A percentile compares a stretch with the other conserved stretches of the same genome.
Conservation (phyloP, 2,329 filamentous ascomycete genomes). For the Ascochyta lentis region DNA sequence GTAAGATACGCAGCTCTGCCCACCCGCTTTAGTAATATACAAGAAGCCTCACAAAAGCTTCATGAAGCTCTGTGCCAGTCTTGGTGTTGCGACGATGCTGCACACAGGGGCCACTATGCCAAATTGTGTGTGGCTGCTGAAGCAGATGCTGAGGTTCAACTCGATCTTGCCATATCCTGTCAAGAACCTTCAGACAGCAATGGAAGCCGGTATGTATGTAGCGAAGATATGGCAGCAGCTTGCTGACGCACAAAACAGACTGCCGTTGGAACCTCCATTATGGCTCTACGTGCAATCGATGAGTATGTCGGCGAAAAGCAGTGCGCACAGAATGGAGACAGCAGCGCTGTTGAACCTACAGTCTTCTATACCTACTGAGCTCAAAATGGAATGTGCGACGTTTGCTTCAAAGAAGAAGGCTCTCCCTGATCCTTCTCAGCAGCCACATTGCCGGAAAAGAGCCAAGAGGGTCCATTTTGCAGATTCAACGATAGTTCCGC, state of each 20-base stretch:
- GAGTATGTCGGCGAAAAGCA: constrained; percentile 14
- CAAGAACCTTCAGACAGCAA: neutral
- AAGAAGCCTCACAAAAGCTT: constrained; percentile 28
- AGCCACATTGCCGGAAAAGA: no score
- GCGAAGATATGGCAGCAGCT: no score
- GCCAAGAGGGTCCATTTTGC: no score
- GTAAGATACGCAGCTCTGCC: constrained; percentile 13
- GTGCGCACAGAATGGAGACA: no score
- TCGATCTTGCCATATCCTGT: constrained; percentile 37
- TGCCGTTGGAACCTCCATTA: constrained; percentile 21
- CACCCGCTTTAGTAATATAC: constrained; percentile 14
- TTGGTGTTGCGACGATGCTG: constrained; percentile 29
- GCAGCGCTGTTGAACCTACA: no score
- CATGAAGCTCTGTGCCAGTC: constrained; percentile 31
- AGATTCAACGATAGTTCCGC: no score
- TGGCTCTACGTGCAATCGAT: constrained; percentile 36
- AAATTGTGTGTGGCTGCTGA: constrained; percentile 35
- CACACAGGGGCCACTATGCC: constrained; percentile 29
- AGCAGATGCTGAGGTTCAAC: constrained; percentile 22
- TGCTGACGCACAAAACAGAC: neutral
- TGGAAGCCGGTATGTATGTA: no score
- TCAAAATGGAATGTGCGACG: no score
- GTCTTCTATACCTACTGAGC: no score
- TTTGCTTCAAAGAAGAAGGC: no score
- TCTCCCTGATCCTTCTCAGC: no score